Evolutionary conservation across 73 alveolate species (phyloP).

Genomic region (Paramecium pentaurelia): DNA sequence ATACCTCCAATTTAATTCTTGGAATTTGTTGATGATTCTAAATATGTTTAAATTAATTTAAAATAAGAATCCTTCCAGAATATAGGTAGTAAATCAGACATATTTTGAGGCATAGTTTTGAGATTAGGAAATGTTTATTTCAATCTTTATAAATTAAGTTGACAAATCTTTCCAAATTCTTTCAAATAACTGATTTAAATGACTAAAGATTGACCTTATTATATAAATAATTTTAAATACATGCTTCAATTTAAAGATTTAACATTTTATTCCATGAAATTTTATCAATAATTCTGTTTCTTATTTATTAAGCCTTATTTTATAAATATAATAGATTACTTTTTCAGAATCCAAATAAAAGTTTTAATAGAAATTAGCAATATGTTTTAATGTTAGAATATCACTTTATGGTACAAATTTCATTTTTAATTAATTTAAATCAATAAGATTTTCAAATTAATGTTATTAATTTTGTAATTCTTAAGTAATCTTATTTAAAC

Average conservation of each 20-base stretch:
- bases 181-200: not conserved
- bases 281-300: not conserved
- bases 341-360: not conserved
- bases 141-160: not conserved
- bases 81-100: not conserved
- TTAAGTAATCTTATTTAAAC: not conserved
- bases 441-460: not conserved
- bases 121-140: not conserved
- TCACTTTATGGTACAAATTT: not conserved
- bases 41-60: not conserved
- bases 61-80: not conserved
- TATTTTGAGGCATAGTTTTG: not conserved
- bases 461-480: not conserved
- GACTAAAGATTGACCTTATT: not conserved
- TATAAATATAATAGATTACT: not conserved
- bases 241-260: not conserved
- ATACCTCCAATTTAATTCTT: not conserved
- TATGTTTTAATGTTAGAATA: not conserved
- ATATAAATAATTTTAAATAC: not conserved
- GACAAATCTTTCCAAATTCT: not conserved
- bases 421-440: not conserved
- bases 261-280: not conserved
- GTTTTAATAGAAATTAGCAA: not conserved
- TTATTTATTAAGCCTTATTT: not conserved
- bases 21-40: not conserved